Percentiles rank a stretch among this genome's conserved stretches.
phyloP scores from a whole-genome alignment of 805 yeast species.

The Maudiozyma turicensis region DNA sequence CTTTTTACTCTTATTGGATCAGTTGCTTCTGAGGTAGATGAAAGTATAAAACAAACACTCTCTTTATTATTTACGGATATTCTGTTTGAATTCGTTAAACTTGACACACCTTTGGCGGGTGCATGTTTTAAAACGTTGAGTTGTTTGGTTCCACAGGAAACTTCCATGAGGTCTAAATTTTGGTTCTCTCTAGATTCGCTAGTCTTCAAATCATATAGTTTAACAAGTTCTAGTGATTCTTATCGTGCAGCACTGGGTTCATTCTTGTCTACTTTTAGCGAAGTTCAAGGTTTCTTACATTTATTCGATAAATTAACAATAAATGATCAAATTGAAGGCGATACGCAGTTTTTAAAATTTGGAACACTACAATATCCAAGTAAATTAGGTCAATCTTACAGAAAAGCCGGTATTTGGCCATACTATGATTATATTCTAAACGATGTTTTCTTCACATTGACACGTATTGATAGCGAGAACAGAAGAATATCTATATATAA shows the following conservation, averaged over 20 bases:
- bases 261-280: constrained; percentile 43
- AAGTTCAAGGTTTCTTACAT: constrained; percentile 50
- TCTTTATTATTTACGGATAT: constrained; percentile 24
- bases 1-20: constrained; percentile 56
- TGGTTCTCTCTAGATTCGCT: constrained; percentile 69
- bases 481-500: constrained; percentile 41
- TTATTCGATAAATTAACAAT: constrained; percentile 38
- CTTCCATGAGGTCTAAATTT: constrained; percentile 36
- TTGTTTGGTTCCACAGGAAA: constrained; percentile 42
- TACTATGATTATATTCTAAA: constrained; percentile 65
- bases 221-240: constrained; percentile 23
- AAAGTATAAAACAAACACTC: constrained; percentile 15
- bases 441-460: constrained; percentile 52
- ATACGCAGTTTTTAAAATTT: constrained; percentile 25
- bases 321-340: constrained; percentile 24
- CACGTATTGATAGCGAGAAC: constrained; percentile 19
- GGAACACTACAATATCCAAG: constrained; percentile 50
- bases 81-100: constrained; percentile 36
- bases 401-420: constrained; percentile 67
- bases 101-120: constrained; percentile 43
- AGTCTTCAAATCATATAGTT: constrained; percentile 38
- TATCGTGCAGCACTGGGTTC: constrained; percentile 37
- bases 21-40: constrained; percentile 33
- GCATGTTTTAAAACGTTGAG: constrained; percentile 47
- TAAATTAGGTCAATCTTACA: constrained; percentile 49